Base-by-base conservation (phyloP, 2,329 filamentous ascomycete genomes). In the Anisogramma anomala region DNA sequence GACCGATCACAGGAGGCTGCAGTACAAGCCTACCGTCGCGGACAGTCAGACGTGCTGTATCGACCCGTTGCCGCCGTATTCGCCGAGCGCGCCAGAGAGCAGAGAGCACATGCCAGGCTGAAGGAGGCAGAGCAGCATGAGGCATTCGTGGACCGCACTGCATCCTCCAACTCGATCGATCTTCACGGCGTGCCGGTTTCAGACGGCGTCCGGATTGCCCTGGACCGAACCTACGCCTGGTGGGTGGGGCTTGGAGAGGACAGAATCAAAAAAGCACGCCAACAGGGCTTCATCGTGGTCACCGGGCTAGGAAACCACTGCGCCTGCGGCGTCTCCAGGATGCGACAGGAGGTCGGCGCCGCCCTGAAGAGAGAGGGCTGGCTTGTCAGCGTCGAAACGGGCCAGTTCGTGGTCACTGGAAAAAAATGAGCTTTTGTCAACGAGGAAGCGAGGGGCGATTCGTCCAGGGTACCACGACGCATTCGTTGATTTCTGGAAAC, bases 251-350 rank as follows among this genome's bases (percentile, higher is more conserved):
- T 86, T 7, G 83, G 83, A 1, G 82, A 88, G 54, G 67, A 69
- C 36, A 73, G 73, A 48, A 68, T 71, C 33, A 64, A 64, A 44
- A 55, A 50, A 47, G 64, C 68, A 15, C 65, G 69, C 53, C 66
- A 66, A 15, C 48, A 60, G 6, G 67, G 77, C 1, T 87, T 82
- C 53, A 76, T 72, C 28, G 79, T 96, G 45, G 74, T 96, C 40
- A 94, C 87, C 3, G 89, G 89, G 1, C 57, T 80, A 11, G 89
- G 89, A 1, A 71, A 71, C 40, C 89, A 96, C 60, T 91, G 78
- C 52, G 71, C 77, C 34, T 78, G 82, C 39, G 86, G 87, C 1
- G 79, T 74, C 41, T 84, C 82, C 2, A 79, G 77, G 50, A 59
- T 96, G 45, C 81, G 87, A 4, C 81, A 82, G 42, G 82, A 83